Conservation (phyloP, 805 yeast genomes). For the Saturnispora besseyi region DNA sequence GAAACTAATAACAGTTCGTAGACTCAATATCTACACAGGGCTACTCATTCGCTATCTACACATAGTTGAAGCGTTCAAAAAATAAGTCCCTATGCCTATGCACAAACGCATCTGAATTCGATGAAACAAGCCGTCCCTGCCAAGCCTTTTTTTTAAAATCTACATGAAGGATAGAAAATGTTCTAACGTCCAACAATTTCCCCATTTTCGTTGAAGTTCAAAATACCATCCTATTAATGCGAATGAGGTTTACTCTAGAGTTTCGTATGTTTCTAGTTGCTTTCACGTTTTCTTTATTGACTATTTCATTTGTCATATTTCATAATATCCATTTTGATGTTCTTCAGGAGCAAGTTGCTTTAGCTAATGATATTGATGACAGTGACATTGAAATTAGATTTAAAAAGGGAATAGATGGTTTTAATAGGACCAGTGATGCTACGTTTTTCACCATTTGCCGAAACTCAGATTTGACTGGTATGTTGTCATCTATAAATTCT, state of each 20-base stretch:
- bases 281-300: not conserved
- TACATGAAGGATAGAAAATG: too few relatives aligned
- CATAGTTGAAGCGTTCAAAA: too few relatives aligned
- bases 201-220: too few relatives aligned
- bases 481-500: slow-evolving; percentile 30
- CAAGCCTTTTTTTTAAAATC: not conserved
- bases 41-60: too few relatives aligned
- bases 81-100: too few relatives aligned
- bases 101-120: too few relatives aligned
- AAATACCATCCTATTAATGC: too few relatives aligned
- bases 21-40: too few relatives aligned
- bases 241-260: not conserved
- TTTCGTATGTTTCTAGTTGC: not conserved
- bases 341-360: not conserved
- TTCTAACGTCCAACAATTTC: too few relatives aligned
- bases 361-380: not conserved
- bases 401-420: not conserved
- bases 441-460: slow-evolving; percentile 44
- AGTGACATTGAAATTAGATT: slow-evolving; percentile 6
- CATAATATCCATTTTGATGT: not conserved
- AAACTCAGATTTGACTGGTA: slow-evolving; percentile 30
- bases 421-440: slow-evolving; percentile 34
- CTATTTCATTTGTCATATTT: not conserved
- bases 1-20: too few relatives aligned
- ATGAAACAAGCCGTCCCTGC: not conserved